phyloP scores from a whole-genome alignment of 139 green algal species.

The Chlorella sp. region DNA sequence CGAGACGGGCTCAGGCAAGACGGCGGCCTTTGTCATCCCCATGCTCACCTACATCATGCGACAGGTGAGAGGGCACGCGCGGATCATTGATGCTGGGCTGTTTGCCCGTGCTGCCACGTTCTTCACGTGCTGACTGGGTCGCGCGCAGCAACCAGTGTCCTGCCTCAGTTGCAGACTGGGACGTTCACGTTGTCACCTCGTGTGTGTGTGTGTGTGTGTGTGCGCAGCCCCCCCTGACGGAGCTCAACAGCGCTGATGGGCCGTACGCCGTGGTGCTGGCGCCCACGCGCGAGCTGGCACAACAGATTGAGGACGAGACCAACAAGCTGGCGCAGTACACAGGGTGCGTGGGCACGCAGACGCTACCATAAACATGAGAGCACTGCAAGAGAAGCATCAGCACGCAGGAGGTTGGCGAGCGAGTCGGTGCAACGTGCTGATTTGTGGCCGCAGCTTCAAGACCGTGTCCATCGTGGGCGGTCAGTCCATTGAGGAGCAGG shows the following conservation, averaged over 20 bases:
- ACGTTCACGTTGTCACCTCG: no score
- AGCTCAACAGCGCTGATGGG: conserved; percentile 70
- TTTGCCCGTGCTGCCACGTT: no score
- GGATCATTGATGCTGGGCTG: neutral
- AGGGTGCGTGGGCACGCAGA: conserved; percentile 16
- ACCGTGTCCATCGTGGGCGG: conserved; percentile 86
- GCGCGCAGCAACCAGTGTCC: no score
- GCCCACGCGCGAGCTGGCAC: conserved; percentile 89
- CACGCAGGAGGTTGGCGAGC: no score
- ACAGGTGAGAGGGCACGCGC: conserved; percentile 7
- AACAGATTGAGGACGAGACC: conserved; percentile 73
- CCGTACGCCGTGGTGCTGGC: conserved; percentile 95
- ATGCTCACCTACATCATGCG: conserved; percentile 62
- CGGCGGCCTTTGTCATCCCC: conserved; percentile 92
- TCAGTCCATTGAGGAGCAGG: conserved; percentile 96
- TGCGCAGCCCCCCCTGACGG: conserved; percentile 82
- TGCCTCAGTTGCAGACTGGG: no score
- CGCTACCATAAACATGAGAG: neutral
- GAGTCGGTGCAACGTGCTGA: no score
- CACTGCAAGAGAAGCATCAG: neutral
- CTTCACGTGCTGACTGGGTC: no score
- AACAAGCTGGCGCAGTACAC: conserved; percentile 47
- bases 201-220: no score
- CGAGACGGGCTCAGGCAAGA: conserved; percentile 96
- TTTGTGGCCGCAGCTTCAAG: conserved; percentile 21